These are phyloP conservation scores for Lactuca sativa DNA, from an alignment of 129 eudicot species.

Conservation along the genomic window DNA sequence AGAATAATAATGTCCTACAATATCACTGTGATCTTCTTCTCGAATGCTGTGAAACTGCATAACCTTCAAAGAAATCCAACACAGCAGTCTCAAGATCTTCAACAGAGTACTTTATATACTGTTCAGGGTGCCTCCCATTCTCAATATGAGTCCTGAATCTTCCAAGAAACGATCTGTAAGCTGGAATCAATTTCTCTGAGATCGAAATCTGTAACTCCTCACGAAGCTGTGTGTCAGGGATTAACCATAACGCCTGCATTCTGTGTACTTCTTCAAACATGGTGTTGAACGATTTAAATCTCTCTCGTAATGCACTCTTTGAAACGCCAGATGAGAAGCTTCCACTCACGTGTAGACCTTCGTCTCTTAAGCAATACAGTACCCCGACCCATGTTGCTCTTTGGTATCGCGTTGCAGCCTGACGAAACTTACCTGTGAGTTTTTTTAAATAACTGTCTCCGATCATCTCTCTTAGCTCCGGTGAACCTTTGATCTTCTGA, in stretches of 20 bases:
- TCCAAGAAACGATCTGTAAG: constrained; percentile 71
- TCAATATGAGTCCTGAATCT: constrained; percentile 77
- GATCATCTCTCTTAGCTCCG: constrained; percentile 65
- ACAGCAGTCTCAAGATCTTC: constrained; percentile 73
- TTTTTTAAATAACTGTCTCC: constrained; percentile 56
- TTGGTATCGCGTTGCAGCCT: constrained; percentile 58
- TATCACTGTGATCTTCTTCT: constrained; percentile 59
- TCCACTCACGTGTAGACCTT: constrained; percentile 63
- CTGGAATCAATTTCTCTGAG: constrained; percentile 59
- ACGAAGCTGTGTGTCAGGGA: constrained; percentile 67
- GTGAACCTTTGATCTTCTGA: constrained; percentile 64
- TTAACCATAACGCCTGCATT: constrained; percentile 65
- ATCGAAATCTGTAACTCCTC: constrained; percentile 72
- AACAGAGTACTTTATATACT: constrained; percentile 73
- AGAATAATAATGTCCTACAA: constrained; percentile 65
- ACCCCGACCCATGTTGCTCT: constrained; percentile 69
- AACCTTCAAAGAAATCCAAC: constrained; percentile 79
- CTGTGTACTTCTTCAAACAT: constrained; percentile 70
- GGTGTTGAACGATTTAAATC: constrained; percentile 67
- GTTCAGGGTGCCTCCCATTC: constrained; percentile 74
- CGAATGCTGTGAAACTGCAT: constrained; percentile 51
- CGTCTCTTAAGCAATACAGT: constrained; percentile 63
- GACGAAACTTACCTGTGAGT: constrained; percentile 52
- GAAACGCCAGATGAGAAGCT: constrained; percentile 72
- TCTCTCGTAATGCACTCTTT: constrained; percentile 55